These are phyloP conservation scores for Ogataea pilisensis DNA, from an alignment of 805 yeast genomes.

Conservation along the genomic window DNA sequence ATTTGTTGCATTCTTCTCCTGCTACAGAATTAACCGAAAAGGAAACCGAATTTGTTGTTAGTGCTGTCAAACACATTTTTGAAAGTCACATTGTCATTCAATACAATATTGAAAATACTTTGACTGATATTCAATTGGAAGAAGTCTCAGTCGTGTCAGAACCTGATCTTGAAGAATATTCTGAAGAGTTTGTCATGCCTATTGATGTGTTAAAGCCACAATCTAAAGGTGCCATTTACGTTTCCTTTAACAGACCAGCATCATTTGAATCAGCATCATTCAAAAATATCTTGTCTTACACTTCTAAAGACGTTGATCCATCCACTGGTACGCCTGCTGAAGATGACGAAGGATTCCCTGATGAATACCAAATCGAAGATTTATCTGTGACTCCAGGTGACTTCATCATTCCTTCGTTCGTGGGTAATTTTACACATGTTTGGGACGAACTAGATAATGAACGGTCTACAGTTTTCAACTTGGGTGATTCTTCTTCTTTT, in stretches of 20 bases:
- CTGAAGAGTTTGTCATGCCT: constrained; percentile 72
- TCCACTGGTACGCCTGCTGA: constrained; percentile 62
- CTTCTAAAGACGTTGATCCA: constrained; percentile 75
- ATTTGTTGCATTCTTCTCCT: constrained; percentile 65
- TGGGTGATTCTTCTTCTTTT: constrained; percentile 39
- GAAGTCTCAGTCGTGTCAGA: constrained; percentile 69
- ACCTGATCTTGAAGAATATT: constrained; percentile 53
- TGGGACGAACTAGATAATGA: constrained; percentile 73
- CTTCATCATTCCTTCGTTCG: constrained; percentile 70
- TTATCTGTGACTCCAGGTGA: constrained; percentile 75
- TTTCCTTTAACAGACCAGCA: constrained; percentile 63
- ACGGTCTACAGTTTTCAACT: constrained; percentile 60
- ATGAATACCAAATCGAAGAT: constrained; percentile 88
- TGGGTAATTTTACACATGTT: constrained; percentile 66
- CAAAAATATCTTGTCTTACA: constrained; percentile 65
- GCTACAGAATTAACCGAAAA: constrained; percentile 74
- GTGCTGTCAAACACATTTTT: constrained; percentile 79
- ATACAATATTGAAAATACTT: constrained; percentile 80
- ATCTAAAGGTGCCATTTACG: constrained; percentile 70
- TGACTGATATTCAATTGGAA: constrained; percentile 70
- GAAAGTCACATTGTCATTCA: constrained; percentile 71
- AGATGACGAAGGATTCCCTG: constrained; percentile 82
- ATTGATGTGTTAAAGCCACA: constrained; percentile 69
- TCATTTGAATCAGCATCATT: constrained; percentile 42
- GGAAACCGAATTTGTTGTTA: constrained; percentile 90